These are phyloP conservation scores for Ilyonectria mors-panacis DNA, from an alignment of 2,329 filamentous ascomycete species.

Conservation along the genomic window DNA sequence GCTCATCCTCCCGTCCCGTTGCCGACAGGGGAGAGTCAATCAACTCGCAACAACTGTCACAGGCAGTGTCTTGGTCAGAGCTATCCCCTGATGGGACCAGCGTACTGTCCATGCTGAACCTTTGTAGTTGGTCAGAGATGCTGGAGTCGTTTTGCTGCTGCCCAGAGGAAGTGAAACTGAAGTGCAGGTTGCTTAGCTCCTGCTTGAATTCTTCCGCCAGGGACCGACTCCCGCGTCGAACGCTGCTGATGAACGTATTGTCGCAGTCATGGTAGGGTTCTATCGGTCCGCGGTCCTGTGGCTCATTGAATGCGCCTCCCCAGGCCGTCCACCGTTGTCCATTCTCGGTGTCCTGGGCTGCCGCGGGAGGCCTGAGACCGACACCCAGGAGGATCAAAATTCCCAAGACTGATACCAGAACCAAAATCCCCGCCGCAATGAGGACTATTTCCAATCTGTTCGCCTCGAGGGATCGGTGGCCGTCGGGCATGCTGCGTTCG, in stretches of 20 bases:
- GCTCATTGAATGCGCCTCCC: constrained; percentile 34
- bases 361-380: constrained; percentile 35
- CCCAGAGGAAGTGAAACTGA: constrained; percentile 33
- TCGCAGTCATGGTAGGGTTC: constrained; percentile 36
- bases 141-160: constrained; percentile 14
- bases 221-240: constrained; percentile 48
- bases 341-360: constrained; percentile 34
- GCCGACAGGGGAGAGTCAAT: constrained; percentile 41
- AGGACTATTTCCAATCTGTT: constrained; percentile 53
- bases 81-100: constrained; percentile 30
- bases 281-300: constrained; percentile 23
- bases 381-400: constrained; percentile 51
- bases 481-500: constrained; percentile 43
- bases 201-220: constrained; percentile 44
- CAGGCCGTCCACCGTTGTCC: constrained; percentile 39
- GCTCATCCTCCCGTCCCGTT: constrained; percentile 42
- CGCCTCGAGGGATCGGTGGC: constrained; percentile 44
- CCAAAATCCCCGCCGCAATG: constrained; percentile 51
- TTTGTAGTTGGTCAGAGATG: constrained; percentile 18
- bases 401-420: constrained; percentile 52
- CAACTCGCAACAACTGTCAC: constrained; percentile 38
- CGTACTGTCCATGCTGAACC: constrained; percentile 39
- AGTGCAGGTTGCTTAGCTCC: constrained; percentile 42
- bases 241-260: constrained; percentile 42
- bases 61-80: constrained; percentile 36